These are phyloP conservation scores for Neurospora sp. DNA, from an alignment of 495 filamentous ascomycete genomes.

Conservation along the genomic window DNA sequence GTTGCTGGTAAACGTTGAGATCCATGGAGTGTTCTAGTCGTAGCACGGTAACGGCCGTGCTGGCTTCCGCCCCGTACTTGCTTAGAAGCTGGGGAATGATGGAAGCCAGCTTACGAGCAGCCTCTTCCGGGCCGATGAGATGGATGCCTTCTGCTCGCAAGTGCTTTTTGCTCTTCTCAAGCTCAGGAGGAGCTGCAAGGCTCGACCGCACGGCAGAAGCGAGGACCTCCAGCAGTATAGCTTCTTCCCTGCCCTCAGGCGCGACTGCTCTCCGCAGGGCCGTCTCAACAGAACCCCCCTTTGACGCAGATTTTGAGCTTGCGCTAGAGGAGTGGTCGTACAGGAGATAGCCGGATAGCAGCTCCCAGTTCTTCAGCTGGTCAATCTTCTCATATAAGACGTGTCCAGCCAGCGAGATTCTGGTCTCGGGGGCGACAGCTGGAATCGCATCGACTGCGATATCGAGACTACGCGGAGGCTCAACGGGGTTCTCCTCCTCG, in stretches of 20 bases:
- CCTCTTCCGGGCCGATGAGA: constrained; percentile 56
- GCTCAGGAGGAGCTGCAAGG: constrained; percentile 49
- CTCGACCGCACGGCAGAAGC: constrained; percentile 64
- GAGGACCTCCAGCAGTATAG: constrained; percentile 77
- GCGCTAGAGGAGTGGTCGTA: constrained; percentile 70
- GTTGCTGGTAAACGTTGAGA: constrained; percentile 77
- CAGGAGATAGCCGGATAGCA: constrained; percentile 78
- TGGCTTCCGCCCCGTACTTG: constrained; percentile 83
- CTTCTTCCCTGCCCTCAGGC: constrained; percentile 67
- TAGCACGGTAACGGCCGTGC: constrained; percentile 74
- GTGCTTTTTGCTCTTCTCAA: constrained; percentile 53
- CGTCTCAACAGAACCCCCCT: constrained; percentile 36
- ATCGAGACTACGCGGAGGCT: constrained; percentile 32
- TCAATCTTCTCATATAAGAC: constrained; percentile 72
- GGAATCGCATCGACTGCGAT: constrained; percentile 40
- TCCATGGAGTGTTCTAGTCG: constrained; percentile 82
- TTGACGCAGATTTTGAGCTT: constrained; percentile 31
- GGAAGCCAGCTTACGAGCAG: constrained; percentile 61
- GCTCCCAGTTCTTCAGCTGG: constrained; percentile 78
- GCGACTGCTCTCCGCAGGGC: constrained; percentile 57
- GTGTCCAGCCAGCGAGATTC: constrained; percentile 76
- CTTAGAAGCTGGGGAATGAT: constrained; percentile 78
- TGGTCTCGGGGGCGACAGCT: constrained; percentile 55
- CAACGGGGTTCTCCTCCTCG: constrained; percentile 33
- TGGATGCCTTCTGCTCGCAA: constrained; percentile 41